phyloP scores from a whole-genome alignment of 257 asterid genomes.

The Mitragyna speciosa region DNA sequence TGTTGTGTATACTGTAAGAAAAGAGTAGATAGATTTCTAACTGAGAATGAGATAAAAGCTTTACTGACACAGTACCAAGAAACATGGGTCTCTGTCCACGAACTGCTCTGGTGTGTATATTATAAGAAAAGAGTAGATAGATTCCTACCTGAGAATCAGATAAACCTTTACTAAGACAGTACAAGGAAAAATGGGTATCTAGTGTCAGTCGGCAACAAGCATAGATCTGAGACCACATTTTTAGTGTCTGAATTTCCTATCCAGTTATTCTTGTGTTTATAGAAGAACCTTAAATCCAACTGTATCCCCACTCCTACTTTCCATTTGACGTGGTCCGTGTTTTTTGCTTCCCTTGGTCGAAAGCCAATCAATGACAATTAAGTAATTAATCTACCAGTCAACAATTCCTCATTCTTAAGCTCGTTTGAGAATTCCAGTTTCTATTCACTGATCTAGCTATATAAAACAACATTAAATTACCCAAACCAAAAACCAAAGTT shows the following conservation, averaged over 20 bases:
- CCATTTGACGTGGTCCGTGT: not conserved
- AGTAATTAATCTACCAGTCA: not conserved
- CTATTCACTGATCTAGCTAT: no score
- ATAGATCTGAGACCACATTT: not conserved
- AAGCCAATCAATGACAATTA: not conserved
- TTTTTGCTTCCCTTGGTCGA: not conserved
- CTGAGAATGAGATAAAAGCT: conserved; percentile 16
- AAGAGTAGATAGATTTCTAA: not conserved
- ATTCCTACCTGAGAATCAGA: conserved; percentile 7
- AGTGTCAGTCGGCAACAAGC: not conserved
- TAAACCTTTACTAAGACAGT: conserved; percentile 2
- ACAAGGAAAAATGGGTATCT: not conserved
- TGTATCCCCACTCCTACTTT: not conserved
- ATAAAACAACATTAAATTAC: no score
- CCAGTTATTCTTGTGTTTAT: not conserved
- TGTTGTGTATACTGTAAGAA: conserved; percentile 73
- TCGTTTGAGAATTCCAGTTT: not conserved
- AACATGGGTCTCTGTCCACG: conserved; percentile 38
- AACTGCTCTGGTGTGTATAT: conserved; percentile 91
- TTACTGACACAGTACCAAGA: not conserved
- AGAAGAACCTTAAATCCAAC: not conserved
- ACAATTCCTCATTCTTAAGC: not conserved
- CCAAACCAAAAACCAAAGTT: no score
- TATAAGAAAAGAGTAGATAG: conserved; percentile 31
- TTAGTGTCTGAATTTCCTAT: not conserved